phyloP scores from a whole-genome alignment of 768 basidiomycete species.

The Paxillus rubicundulus region DNA sequence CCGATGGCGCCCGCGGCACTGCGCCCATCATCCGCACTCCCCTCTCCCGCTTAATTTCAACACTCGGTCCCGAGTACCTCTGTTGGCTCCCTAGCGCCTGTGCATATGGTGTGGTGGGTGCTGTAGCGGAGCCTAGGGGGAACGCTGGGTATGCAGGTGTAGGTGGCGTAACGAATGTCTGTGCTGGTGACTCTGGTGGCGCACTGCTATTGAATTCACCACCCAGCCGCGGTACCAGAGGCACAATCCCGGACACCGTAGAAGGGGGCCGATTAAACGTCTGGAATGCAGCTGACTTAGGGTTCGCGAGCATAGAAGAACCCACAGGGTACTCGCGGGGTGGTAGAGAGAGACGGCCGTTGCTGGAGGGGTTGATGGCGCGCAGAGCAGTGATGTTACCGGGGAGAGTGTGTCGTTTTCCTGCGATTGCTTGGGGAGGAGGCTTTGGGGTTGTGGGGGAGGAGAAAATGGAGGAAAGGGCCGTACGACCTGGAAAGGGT shows the following conservation, averaged over 20 bases:
- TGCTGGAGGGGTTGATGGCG: slow-evolving; percentile 20
- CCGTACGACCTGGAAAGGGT: slow-evolving; percentile 58
- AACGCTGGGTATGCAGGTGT: slow-evolving; percentile 78
- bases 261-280: slow-evolving; percentile 26
- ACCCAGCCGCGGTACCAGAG: slow-evolving; percentile 29
- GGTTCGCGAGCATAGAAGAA: slow-evolving; percentile 12
- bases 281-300: slow-evolving; percentile 37
- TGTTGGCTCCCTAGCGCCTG: slow-evolving; percentile 51
- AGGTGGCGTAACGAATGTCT: slow-evolving; percentile 37
- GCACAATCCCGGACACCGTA: slow-evolving; percentile 34
- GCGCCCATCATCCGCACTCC: slow-evolving; percentile 34
- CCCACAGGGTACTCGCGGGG: slow-evolving; percentile 25
- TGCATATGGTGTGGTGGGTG: slow-evolving; percentile 52
- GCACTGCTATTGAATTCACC: background rate
- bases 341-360: slow-evolving; percentile 24
- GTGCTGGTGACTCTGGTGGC: slow-evolving; percentile 12
- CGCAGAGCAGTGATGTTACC: slow-evolving; percentile 33
- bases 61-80: slow-evolving; percentile 50
- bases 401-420: slow-evolving; percentile 57
- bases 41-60: slow-evolving; percentile 68
- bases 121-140: slow-evolving; percentile 41
- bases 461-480: slow-evolving; percentile 25
- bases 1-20: slow-evolving; percentile 55
- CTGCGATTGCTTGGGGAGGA: slow-evolving; percentile 43
- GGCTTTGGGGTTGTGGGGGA: slow-evolving; percentile 20